Percentiles rank a stretch among this genome's conserved stretches.
Conservation (phyloP, 1,284 basidiomycete genomes). For the Cutaneotrichosporon mucoides region DNA sequence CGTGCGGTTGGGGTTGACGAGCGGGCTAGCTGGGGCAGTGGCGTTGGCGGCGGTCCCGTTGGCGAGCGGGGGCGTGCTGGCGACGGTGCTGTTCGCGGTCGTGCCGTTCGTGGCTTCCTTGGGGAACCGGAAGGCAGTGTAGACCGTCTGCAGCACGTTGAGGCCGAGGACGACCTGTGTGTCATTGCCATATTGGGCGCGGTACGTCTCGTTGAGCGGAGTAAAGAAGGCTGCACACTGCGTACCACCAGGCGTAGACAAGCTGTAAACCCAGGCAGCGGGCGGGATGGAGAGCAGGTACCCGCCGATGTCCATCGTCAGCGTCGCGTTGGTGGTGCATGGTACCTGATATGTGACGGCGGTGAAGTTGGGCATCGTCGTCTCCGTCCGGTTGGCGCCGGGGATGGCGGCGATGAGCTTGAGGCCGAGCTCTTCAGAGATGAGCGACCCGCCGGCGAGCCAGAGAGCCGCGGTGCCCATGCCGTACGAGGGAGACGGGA, state of each 20-base stretch:
- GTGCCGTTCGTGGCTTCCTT: too few relatives aligned
- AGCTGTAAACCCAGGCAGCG: background rate
- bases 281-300: background rate
- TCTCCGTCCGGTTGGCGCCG: background rate
- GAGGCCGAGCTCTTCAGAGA: background rate
- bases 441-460: background rate
- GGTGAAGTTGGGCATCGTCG: background rate
- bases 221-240: background rate
- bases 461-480: background rate
- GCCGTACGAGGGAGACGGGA: too few relatives aligned
- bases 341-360: background rate
- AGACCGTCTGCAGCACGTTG: background rate
- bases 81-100: too few relatives aligned
- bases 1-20: too few relatives aligned
- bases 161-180: background rate
- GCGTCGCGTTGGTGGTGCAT: background rate
- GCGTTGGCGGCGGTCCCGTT: background rate
- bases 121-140: background rate
- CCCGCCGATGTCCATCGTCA: background rate
- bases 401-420: background rate
- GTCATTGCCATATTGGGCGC: background rate
- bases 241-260: background rate
- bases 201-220: background rate
- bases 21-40: too few relatives aligned
- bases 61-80: background rate